Percentiles rank a stretch among this genome's conserved stretches.
These are phyloP conservation scores for Sergeia podlipaevii DNA, from an alignment of 208 protist genomes.

Conservation along the genomic window DNA sequence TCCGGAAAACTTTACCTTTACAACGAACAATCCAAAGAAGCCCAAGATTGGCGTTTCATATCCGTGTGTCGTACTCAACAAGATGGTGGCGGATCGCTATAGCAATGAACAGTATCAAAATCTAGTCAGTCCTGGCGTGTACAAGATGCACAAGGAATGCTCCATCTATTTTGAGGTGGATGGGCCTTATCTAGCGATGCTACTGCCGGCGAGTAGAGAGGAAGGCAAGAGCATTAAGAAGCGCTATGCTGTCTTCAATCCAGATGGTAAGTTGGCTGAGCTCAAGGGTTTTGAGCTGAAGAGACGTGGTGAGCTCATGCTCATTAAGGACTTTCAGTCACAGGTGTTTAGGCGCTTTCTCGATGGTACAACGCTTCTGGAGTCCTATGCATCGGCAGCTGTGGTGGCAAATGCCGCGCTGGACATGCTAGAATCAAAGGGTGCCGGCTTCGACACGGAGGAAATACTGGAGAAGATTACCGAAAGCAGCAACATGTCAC, in stretches of 20 bases:
- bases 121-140: conserved; percentile 61
- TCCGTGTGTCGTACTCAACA: conserved; percentile 99
- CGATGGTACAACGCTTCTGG: conserved; percentile 92
- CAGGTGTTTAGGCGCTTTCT: conserved; percentile 97
- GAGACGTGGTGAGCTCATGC: conserved; percentile 99
- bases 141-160: conserved; percentile 91
- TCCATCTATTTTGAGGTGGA: conserved; percentile 99
- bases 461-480: conserved; percentile 98
- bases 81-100: conserved; percentile 96
- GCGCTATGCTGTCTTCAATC: conserved; percentile 99
- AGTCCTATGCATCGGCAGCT: conserved; percentile 96
- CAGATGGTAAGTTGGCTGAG: conserved; percentile 96
- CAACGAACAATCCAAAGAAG: conserved; percentile 43
- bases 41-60: conserved; percentile 91
- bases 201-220: conserved; percentile 98
- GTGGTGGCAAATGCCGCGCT: conserved; percentile 96
- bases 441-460: conserved; percentile 90
- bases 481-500: conserved; percentile 97
- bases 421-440: conserved; percentile 94
- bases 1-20: conserved; percentile 96
- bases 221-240: conserved; percentile 99
- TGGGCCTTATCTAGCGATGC: conserved; percentile 99
- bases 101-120: conserved; percentile 99
- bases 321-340: conserved; percentile 99
- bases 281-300: conserved; percentile 99